Conservation (phyloP, 495 filamentous ascomycete species). For the Hypoxylon trugodes region DNA sequence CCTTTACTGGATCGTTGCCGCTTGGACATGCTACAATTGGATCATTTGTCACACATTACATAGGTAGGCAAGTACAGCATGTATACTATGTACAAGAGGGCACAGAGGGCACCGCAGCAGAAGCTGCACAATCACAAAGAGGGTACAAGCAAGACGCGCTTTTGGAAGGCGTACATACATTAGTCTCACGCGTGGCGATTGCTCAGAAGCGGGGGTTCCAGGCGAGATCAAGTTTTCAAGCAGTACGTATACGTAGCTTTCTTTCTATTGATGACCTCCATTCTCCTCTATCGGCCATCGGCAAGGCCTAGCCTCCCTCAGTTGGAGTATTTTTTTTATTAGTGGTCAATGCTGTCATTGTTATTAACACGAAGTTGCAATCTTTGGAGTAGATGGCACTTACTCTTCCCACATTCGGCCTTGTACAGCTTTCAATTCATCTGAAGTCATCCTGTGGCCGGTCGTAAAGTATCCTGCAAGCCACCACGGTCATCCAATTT, state of each 20-base stretch:
- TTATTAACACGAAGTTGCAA: conserved; percentile 37
- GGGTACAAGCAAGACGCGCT: conserved; percentile 28
- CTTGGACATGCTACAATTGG: conserved; percentile 42
- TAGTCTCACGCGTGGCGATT: conserved; percentile 41
- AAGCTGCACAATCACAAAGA: conserved; percentile 28
- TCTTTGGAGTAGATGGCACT: conserved; percentile 42
- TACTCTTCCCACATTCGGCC: conserved; percentile 94
- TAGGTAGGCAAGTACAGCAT: too few species aligned
- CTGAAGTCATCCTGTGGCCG: conserved; percentile 85
- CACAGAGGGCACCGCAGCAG: conserved; percentile 36
- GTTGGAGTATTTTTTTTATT: conserved; percentile 25
- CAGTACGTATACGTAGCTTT: conserved; percentile 19
- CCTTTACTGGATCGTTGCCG: conserved; percentile 25
- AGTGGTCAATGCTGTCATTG: conserved; percentile 58
- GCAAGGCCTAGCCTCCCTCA: conserved; percentile 25
- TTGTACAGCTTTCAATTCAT: conserved; percentile 83
- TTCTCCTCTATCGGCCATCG: conserved; percentile 35
- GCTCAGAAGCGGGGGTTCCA: conserved; percentile 35
- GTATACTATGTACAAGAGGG: too few species aligned
- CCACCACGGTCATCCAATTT: conserved; percentile 37
- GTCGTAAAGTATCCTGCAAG: conserved; percentile 78
- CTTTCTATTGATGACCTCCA: conserved; percentile 13
- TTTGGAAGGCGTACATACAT: conserved; percentile 36
- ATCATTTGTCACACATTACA: conserved; percentile 30
- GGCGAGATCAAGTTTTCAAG: conserved; percentile 35